A percentile compares a stretch with the other conserved stretches of the same genome.
phyloP scores from a whole-genome alignment of 2,329 filamentous ascomycete genomes.

The Alternaria sp. region DNA sequence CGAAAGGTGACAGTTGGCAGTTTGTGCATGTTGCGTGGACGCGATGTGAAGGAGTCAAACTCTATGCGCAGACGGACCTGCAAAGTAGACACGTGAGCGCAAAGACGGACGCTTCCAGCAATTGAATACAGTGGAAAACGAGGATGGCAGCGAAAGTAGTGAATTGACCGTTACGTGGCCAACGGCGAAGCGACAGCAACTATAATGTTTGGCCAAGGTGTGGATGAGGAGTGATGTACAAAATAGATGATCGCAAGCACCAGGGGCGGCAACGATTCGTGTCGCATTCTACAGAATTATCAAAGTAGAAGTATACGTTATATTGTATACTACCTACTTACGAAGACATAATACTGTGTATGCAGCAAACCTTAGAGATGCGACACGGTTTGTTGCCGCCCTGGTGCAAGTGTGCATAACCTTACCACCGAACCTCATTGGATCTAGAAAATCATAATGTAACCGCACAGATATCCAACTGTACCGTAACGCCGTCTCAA shows the following conservation, averaged over 20 bases:
- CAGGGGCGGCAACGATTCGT: too few species aligned
- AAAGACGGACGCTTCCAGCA: neutral
- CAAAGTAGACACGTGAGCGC: conserved; percentile 1
- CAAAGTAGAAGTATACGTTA: too few species aligned
- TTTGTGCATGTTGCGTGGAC: conserved; percentile 1
- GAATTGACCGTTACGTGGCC: too few species aligned
- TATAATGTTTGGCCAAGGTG: conserved; percentile 1
- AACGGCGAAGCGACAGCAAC: neutral
- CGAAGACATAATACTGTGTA: too few species aligned
- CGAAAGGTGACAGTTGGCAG: neutral
- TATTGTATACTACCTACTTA: too few species aligned
- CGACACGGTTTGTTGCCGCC: too few species aligned
- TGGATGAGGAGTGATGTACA: conserved; percentile 6
- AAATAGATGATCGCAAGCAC: too few species aligned
- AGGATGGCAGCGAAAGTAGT: neutral
- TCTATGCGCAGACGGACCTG: conserved; percentile 1
- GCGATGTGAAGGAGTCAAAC: conserved; percentile 5
- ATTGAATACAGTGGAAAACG: neutral
- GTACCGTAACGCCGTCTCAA: conserved; percentile 14
- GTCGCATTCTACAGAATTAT: too few species aligned
- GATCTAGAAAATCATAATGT: neutral
- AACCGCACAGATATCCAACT: neutral
- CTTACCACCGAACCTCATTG: neutral
- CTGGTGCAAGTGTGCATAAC: too few species aligned
- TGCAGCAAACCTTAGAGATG: too few species aligned